Evolutionary conservation across 2,329 filamentous ascomycete species (phyloP), one percentile per base, ranked within the genome.

Genomic region (Colletotrichum musicola): DNA sequence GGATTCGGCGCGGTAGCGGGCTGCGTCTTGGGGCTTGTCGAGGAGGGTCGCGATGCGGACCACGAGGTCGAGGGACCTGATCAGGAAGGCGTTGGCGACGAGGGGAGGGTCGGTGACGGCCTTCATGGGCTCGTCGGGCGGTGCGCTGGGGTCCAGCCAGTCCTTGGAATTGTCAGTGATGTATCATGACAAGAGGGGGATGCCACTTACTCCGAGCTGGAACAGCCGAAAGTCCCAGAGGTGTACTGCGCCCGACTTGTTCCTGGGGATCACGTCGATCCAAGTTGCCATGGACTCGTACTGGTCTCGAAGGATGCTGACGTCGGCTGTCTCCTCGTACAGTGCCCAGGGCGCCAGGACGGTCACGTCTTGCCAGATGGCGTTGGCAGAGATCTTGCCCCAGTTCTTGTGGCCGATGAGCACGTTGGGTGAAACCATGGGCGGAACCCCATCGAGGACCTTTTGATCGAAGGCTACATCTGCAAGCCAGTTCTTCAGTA

Each of bases 371-470:
- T 62, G 44, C 65, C 69, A 71, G 14, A 71, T 60, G 16, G 69
- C 69, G 6, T 38, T 50, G 6, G 78, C 70, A 7, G 62, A 68
- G 63, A 22, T 69, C 38, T 5, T 67, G 13, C 4, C 69, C 73
- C 35, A 74, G 51, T 12, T 61, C 27, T 16, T 13, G 14, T 64
- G 35, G 14, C 27, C 44, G 6, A 40, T 68, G 3, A 76, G 75
- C 13, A 77, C 70, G 7, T 75, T 71, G 0, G 75, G 75, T 0
- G 74, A 57, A 3, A 82, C 72, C 13, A 80, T 72, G 1, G 80
- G 74, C 5, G 77, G 75, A 1, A 80, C 72, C n/a, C 78, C 72
- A 22, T 64, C 73, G 44, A 81, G 79, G 40, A 81, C 81, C 1
- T 72, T 47, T 57, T 73, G 72, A 38, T 77, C 76, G n/a, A 64